Conservation (phyloP, 2,329 filamentous ascomycete species). For the Fragosphaeria purpurea region DNA sequence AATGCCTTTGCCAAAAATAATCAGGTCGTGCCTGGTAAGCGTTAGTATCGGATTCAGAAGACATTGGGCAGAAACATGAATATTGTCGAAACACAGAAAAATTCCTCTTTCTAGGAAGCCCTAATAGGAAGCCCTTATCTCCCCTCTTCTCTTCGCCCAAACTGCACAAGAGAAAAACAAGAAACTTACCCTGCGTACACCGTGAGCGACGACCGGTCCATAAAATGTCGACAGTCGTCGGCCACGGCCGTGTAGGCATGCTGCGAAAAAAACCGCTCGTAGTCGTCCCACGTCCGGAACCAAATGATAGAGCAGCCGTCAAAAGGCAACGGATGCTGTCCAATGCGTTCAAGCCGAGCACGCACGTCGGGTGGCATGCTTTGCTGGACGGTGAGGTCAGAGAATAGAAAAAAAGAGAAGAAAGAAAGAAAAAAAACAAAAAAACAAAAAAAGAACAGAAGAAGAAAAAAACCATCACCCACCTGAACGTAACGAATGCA, state of each 20-base stretch:
- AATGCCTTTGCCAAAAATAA: slow-evolving; percentile 3
- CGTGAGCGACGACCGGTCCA: slow-evolving; percentile 1
- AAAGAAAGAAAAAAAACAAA: no score
- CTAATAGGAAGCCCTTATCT: no score
- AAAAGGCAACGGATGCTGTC: not conserved
- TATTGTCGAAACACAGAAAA: no score
- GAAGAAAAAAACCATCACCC: no score
- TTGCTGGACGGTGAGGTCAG: no score
- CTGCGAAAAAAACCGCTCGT: not conserved
- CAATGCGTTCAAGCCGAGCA: not conserved
- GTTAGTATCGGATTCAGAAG: no score
- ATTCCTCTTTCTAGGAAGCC: no score
- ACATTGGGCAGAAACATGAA: not conserved
- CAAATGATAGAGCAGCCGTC: slow-evolving; percentile 7
- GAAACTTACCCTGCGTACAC: slow-evolving; percentile 1
- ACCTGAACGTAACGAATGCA: slow-evolving; percentile 3
- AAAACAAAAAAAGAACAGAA: no score
- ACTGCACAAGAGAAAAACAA: not conserved
- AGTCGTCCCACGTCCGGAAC: slow-evolving; percentile 5
- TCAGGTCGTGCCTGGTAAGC: not conserved
- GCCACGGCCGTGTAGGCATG: not conserved
- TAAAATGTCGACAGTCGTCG: slow-evolving; percentile 1
- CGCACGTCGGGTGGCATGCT: no score
- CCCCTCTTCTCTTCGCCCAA: no score
- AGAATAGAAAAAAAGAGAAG: no score